Conservation (phyloP, 139 green algal genomes). For the Chlamydomonas schloesseri region DNA sequence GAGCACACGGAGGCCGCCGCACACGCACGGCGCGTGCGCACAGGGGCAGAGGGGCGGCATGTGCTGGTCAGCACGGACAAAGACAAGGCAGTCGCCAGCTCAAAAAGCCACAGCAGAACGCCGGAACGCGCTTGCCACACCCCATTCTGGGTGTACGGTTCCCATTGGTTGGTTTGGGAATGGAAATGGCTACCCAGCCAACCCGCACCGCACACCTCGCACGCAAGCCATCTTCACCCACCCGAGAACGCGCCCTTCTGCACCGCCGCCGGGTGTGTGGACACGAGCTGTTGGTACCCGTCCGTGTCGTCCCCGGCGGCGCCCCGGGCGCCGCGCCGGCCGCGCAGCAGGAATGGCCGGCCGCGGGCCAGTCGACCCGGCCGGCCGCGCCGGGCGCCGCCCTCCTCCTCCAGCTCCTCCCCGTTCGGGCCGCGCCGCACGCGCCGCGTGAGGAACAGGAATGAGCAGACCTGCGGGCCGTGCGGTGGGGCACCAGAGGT, state of each 20-base stretch:
- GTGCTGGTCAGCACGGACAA: too few relatives aligned
- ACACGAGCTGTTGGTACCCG: background rate
- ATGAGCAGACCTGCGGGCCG: background rate
- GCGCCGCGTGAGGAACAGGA: slow-evolving; percentile 12
- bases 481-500: background rate
- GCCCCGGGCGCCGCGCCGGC: background rate
- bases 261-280: background rate
- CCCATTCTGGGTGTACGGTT: too few relatives aligned
- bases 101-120: too few relatives aligned
- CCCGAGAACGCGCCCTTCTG: slow-evolving; percentile 6
- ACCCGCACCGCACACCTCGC: too few relatives aligned
- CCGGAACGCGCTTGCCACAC: too few relatives aligned
- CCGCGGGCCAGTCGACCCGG: background rate
- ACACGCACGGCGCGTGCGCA: too few relatives aligned
- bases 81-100: too few relatives aligned
- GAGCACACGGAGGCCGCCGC: too few relatives aligned
- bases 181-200: too few relatives aligned
- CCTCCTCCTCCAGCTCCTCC: background rate
- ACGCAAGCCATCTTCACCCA: too few relatives aligned
- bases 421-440: background rate
- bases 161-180: too few relatives aligned
- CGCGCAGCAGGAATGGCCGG: slow-evolving; percentile 4
- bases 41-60: too few relatives aligned
- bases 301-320: background rate
- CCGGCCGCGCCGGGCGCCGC: background rate